phyloP scores from a whole-genome alignment of 31 red algal genomes.

The Endocladia muricata region DNA sequence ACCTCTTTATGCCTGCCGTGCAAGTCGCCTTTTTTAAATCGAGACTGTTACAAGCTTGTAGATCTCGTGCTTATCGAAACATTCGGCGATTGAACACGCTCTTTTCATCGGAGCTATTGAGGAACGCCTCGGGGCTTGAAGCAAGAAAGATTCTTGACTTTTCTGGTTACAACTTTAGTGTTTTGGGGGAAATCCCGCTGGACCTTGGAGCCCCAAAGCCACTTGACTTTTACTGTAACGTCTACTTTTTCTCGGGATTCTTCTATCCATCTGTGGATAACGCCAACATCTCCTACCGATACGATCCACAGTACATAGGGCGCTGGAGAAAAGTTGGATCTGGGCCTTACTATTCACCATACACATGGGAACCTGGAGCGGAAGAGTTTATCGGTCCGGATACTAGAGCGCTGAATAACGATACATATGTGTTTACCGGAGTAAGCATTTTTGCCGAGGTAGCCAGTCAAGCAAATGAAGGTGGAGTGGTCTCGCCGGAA shows the following conservation, averaged over 20 bases:
- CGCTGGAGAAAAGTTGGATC: slow-evolving; percentile 37
- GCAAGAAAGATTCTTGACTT: slow-evolving; percentile 37
- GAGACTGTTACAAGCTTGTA: neutral
- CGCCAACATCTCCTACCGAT: slow-evolving; percentile 42
- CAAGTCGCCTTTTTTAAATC: slow-evolving; percentile 12
- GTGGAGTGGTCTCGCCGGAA: slow-evolving; percentile 10
- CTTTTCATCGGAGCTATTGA: neutral
- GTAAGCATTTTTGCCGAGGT: slow-evolving; percentile 29
- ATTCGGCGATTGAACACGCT: neutral
- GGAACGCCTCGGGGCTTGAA: slow-evolving; percentile 20
- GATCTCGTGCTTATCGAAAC: neutral
- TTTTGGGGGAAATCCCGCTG: neutral
- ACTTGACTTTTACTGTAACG: slow-evolving; percentile 66
- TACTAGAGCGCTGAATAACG: slow-evolving; percentile 12
- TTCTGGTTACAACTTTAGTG: slow-evolving; percentile 1
- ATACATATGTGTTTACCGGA: neutral
- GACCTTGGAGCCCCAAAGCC: neutral
- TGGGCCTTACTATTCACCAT: slow-evolving; percentile 37
- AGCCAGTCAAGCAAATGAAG: neutral
- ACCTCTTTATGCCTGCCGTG: neutral
- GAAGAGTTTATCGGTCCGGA: slow-evolving; percentile 3
- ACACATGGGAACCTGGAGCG: slow-evolving; percentile 5
- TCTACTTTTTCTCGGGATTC: slow-evolving; percentile 71
- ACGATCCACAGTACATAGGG: neutral
- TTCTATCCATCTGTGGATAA: slow-evolving; percentile 49